phyloP scores from a whole-genome alignment of 805 yeast species.

The Ogataea saltuana region DNA sequence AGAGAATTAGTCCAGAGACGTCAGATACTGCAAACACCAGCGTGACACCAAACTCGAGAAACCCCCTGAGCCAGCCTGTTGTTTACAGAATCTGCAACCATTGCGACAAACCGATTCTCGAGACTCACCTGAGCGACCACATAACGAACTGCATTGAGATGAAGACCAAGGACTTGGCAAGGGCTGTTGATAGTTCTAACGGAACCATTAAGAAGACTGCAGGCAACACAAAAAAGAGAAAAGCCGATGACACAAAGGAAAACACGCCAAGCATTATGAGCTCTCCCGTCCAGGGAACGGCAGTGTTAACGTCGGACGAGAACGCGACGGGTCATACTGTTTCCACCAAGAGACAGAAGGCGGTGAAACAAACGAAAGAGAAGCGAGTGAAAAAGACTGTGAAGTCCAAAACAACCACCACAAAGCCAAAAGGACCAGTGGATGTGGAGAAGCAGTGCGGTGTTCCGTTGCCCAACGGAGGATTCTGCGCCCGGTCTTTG shows the following conservation, averaged over 20 bases:
- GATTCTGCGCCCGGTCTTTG: conserved; percentile 90
- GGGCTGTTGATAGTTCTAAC: conserved; percentile 11
- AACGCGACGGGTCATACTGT: conserved; percentile 7
- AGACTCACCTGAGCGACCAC: conserved; percentile 40
- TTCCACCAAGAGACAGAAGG: conserved; percentile 21
- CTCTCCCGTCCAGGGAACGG: conserved; percentile 23
- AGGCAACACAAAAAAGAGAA: conserved; percentile 30
- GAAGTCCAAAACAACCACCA: conserved; percentile 40
- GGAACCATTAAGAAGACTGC: conserved; percentile 15
- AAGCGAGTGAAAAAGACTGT: conserved; percentile 36
- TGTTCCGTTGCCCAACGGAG: conserved; percentile 91
- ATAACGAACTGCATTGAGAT: conserved; percentile 39
- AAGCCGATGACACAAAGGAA: conserved; percentile 26
- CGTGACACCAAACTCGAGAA: conserved; percentile 18
- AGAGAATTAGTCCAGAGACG: conserved; percentile 18
- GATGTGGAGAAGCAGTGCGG: conserved; percentile 96
- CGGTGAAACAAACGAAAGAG: conserved; percentile 28
- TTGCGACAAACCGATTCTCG: conserved; percentile 48
- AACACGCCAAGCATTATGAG: conserved; percentile 30
- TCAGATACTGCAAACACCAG: conserved; percentile 11
- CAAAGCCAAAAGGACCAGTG: conserved; percentile 76
- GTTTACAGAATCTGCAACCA: conserved; percentile 48
- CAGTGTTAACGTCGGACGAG: background rate
- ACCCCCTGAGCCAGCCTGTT: conserved; percentile 41
- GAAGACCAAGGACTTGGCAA: conserved; percentile 33